Percentiles rank a stretch among this genome's conserved stretches.
Conservation (phyloP, 2,329 filamentous ascomycete genomes). For the Pseudogymnoascus sp. region DNA sequence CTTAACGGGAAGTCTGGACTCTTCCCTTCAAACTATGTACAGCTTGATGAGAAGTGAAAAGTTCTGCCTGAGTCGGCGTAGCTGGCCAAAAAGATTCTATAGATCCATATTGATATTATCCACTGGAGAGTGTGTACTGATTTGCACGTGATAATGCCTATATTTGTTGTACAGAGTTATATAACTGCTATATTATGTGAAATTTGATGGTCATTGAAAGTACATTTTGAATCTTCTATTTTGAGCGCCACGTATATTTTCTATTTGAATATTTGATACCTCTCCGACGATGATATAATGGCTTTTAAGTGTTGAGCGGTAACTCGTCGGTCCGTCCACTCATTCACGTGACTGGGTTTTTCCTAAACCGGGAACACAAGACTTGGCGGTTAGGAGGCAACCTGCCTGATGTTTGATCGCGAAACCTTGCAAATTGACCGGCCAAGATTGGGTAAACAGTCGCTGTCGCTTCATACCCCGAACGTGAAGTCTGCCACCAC, state of each 20-base stretch:
- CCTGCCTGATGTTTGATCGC: conserved; percentile 3
- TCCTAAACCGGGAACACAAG: background rate
- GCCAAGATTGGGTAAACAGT: conserved; percentile 9
- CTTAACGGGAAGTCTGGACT: conserved; percentile 73
- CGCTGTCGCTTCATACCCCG: background rate
- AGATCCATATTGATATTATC: conserved; percentile 4
- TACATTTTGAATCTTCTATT: background rate
- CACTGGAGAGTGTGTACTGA: background rate
- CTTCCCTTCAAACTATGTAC: conserved; percentile 70
- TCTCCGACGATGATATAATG: background rate
- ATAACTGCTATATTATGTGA: background rate
- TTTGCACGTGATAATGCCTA: conserved; percentile 6
- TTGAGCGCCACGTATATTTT: background rate
- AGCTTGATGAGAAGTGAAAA: conserved; percentile 35
- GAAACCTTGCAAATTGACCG: conserved; percentile 10
- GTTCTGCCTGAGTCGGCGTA: background rate
- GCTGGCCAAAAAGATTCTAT: conserved; percentile 3
- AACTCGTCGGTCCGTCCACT: background rate
- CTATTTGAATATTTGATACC: background rate
- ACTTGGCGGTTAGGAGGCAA: conserved; percentile 8
- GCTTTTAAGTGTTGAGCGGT: background rate
- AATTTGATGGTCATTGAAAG: background rate
- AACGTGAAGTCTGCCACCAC: conserved; percentile 4
- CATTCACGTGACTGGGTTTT: background rate
- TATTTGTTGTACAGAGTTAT: conserved; percentile 1